These are phyloP conservation scores for Trematosphaeria pertusa DNA, from an alignment of 2,329 filamentous ascomycete species.

Conservation along the genomic window DNA sequence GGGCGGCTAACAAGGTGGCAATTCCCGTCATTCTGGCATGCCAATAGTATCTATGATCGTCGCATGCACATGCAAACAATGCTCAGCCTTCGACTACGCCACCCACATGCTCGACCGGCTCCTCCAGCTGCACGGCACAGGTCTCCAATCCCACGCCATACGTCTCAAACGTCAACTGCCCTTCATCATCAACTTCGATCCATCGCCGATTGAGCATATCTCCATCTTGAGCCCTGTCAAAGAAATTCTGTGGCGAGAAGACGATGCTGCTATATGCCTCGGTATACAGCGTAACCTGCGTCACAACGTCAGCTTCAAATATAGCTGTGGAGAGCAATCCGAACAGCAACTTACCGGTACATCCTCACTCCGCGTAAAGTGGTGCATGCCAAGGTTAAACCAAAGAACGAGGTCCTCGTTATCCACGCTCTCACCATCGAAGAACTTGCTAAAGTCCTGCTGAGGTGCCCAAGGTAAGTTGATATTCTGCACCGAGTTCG, in stretches of 20 bases:
- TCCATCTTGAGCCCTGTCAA: conserved; percentile 28
- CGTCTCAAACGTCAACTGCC: conserved; percentile 20
- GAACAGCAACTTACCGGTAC: too few species aligned
- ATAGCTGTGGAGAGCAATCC: too few species aligned
- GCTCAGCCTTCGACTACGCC: conserved; percentile 8
- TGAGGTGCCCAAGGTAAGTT: conserved; percentile 50
- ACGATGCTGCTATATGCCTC: conserved; percentile 30
- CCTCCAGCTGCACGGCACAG: conserved; percentile 17
- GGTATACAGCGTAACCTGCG: conserved; percentile 22
- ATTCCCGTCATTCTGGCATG: too few species aligned
- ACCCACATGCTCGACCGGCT: conserved; percentile 18
- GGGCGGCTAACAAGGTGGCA: too few species aligned
- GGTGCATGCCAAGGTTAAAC: conserved; percentile 59
- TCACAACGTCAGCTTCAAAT: not conserved
- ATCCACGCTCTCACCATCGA: conserved; percentile 52
- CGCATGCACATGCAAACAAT: too few species aligned
- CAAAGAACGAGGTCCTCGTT: conserved; percentile 51
- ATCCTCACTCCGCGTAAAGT: conserved; percentile 31
- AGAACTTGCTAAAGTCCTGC: conserved; percentile 58
- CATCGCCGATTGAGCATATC: conserved; percentile 27
- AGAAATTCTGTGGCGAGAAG: conserved; percentile 31
- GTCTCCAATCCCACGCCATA: conserved; percentile 24
- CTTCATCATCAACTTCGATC: conserved; percentile 23
- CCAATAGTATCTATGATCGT: too few species aligned
- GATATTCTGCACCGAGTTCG: conserved; percentile 45